Evolutionary conservation across 371 early-diverging fungal species (phyloP).

Genomic region (Nematocida sp.): DNA sequence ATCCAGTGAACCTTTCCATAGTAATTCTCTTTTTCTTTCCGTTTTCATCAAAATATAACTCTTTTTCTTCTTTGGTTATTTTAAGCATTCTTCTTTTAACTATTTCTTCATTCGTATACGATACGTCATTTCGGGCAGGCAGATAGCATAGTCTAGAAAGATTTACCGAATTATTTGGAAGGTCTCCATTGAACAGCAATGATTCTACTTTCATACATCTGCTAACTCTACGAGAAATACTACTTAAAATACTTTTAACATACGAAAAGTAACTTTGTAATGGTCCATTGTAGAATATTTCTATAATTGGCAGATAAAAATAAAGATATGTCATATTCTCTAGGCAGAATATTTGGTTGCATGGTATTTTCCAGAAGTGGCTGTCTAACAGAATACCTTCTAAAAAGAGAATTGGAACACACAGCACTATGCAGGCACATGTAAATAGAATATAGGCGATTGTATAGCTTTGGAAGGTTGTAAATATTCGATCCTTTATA

Average conservation of each 20-base stretch:
- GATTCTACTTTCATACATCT: constrained; percentile 1
- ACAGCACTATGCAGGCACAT: neutral
- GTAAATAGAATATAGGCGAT: neutral
- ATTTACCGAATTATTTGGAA: constrained; percentile 2
- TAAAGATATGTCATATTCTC: neutral
- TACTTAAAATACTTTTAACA: neutral
- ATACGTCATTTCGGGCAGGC: neutral
- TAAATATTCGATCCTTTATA: constrained; percentile 5
- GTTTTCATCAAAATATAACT: constrained; percentile 12
- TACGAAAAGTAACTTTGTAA: neutral
- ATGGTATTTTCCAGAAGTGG: neutral
- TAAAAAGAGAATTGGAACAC: neutral
- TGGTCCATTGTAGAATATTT: neutral
- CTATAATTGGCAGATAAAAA: neutral
- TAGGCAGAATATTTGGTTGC: neutral
- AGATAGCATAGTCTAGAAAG: constrained; percentile 14
- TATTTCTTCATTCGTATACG: constrained; percentile 24
- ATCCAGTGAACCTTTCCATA: neutral
- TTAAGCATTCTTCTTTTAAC: neutral
- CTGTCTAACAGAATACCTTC: neutral
- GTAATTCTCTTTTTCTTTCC: constrained; percentile 9
- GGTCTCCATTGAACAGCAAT: constrained; percentile 20
- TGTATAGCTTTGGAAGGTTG: neutral
- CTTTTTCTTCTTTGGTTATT: constrained; percentile 26
- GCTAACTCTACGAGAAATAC: neutral